phyloP scores from a whole-genome alignment of 2,329 filamentous ascomycete genomes.

The Nemania sp. region DNA sequence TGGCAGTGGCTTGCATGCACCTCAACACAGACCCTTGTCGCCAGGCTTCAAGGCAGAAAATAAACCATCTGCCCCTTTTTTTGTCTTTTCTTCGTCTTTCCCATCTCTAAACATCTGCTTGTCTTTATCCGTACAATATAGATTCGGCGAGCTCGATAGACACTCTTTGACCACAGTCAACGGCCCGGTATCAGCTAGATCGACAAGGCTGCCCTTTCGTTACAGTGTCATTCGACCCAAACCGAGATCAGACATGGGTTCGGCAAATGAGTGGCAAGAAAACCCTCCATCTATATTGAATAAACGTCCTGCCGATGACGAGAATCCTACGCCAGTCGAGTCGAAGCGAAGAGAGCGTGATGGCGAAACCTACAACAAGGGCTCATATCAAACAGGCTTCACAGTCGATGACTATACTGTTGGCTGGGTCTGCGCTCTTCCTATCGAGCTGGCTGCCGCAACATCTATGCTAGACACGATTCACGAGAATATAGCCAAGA shows the following conservation, averaged over 20 bases:
- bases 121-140: not conserved
- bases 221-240: not conserved
- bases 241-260: not conserved
- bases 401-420: conserved; percentile 36
- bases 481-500: conserved; percentile 26
- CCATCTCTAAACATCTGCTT: not conserved
- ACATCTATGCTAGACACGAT: conserved; percentile 39
- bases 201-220: not conserved
- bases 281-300: not conserved
- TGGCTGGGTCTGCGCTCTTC: conserved; percentile 43
- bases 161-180: not conserved
- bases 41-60: not conserved
- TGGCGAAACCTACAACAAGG: not conserved
- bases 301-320: conserved; percentile 6
- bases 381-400: not conserved
- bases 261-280: not conserved
- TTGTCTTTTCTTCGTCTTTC: too few species aligned
- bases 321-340: not conserved
- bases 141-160: not conserved
- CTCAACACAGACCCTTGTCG: not conserved
- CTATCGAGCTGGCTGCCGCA: conserved; percentile 38
- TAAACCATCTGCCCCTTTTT: too few species aligned
- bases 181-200: not conserved
- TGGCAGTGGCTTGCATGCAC: conserved; percentile 7
- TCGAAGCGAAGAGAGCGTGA: conserved; percentile 13